Base-by-base conservation (phyloP, 768 basidiomycete genomes). In the Rhizopogon rudus region DNA sequence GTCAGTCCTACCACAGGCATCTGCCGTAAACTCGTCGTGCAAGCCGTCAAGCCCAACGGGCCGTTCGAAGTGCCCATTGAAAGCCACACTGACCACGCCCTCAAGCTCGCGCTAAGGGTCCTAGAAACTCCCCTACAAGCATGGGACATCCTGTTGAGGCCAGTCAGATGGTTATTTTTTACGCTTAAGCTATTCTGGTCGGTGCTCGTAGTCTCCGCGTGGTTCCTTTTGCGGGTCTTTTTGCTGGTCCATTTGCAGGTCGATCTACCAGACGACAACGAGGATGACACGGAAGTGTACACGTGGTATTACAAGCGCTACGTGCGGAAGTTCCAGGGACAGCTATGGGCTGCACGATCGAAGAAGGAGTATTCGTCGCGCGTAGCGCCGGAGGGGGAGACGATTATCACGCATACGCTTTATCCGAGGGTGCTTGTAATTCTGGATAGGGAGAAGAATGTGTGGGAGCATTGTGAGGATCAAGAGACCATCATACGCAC, bases 291-390 rank as follows among this genome's bases (percentile, higher is more conserved):
- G 9, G 28, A 53, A 6, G 0, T 33, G 9, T n/a, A 54, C 40
- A 60, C 44, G 9, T 50, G 53, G 4, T 31, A 42, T 6, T 53
- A 53, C 55, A 51, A 50, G 3, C 2, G n/a, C 6, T 64, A 61
- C 14, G 25, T n/a, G 16, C 53, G 57, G 7, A 44, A 60, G 1
- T 64, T 56, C 49, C 56, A 39, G 31, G 53, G 60, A 3, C 63
- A 63, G 37, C 40, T 63, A 40, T 63, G 62, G 62, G 57, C 63
- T 20, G 62, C 63, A 9, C 63, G 63, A 29, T 63, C 63, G 3
- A n/a, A 13, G 1, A 61, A 20, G 42, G 63, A 63, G n/a, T 39
- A 59, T 44, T 63, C 63, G 9, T 40, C 43, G 3, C 60, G 58
- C 16, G 1, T 44, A 25, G 25, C 54, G 6, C 44, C 52, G 12